Evolutionary conservation across 768 basidiomycete species (phyloP), one percentile per base, ranked within the genome.

Genomic region (Russula vinacea): DNA sequence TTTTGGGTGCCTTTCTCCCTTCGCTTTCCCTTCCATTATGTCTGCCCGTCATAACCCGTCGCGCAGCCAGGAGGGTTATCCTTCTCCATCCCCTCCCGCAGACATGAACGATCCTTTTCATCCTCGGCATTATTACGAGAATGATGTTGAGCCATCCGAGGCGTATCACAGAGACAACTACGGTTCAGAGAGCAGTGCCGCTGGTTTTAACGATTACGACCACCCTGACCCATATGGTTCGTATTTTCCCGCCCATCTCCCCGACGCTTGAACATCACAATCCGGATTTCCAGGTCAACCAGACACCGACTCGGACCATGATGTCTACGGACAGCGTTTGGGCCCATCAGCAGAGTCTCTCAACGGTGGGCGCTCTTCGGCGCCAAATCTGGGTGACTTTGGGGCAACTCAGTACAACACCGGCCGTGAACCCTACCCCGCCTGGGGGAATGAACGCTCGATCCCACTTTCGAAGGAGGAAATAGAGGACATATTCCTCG

Each of bases 391-490:
- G 69, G 78, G 81, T 65, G 90, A 92, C 60, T 84, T 86, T 64
- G 76, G 76, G 42, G 78, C 79, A 14, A 75, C 82, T 3, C 66
- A 64, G 19, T 69, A 58, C 32, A 76, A 79, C 35, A 84, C 84
- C 59, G 82, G 73, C 6, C 84, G 86, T 53, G 94, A 98, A 70
- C 86, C 93, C 44, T 98, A 98, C 73, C 91, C 96, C 0, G 94
- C 96, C 1, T 99, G 97, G 97, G 87, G 86, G 11, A 76, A 86
- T 45, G 97, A 98, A 57, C 87, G 91, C 16, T 87, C 90, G 69
- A 97, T 98, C 66, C 96, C 96, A n/a, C 80, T 99, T 16, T 95
- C 94, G 22, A 98, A 98, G 80, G 97, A 99, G 76, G 97, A 98
- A 79, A 98, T 98, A 61, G 96, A 98, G 74, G 97, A 99, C 73